These are phyloP conservation scores for Peribolospora kevripleyi DNA, from an alignment of 768 basidiomycete species.

Conservation along the genomic window DNA sequence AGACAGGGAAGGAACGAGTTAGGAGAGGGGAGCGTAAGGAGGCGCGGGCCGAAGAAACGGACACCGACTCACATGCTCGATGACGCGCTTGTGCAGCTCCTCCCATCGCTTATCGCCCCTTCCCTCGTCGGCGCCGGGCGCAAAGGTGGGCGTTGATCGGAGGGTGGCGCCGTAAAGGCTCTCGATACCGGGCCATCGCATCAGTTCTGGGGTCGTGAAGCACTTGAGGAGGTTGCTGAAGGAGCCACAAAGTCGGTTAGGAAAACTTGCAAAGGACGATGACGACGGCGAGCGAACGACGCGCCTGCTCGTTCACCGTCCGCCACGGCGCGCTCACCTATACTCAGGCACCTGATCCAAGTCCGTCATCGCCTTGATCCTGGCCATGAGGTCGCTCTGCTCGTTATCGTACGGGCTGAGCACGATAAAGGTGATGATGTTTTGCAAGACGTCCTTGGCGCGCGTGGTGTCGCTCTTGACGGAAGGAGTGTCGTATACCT, in stretches of 20 bases:
- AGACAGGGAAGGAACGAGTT: neutral
- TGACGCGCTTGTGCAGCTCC: conserved; percentile 78
- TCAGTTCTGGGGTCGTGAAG: conserved; percentile 73
- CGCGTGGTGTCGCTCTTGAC: conserved; percentile 26
- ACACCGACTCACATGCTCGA: conserved; percentile 57
- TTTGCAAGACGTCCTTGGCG: conserved; percentile 50
- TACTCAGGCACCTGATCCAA: conserved; percentile 37
- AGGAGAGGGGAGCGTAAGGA: neutral
- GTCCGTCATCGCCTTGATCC: conserved; percentile 52
- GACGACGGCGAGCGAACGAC: neutral
- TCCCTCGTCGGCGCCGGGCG: conserved; percentile 23
- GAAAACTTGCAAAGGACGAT: neutral
- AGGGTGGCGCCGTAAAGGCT: conserved; percentile 63
- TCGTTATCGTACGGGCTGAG: conserved; percentile 89
- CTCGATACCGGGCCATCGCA: conserved; percentile 92
- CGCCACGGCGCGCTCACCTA: conserved; percentile 1
- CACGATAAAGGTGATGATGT: conserved; percentile 81
- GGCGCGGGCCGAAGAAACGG: neutral
- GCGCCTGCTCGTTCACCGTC: neutral
- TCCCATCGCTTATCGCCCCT: conserved; percentile 54
- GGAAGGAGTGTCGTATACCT: conserved; percentile 89
- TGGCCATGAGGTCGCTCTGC: conserved; percentile 88
- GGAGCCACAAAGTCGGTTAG: conserved; percentile 1
- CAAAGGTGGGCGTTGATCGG: conserved; percentile 57
- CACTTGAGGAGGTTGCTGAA: conserved; percentile 79